Evolutionary conservation across 2,329 filamentous ascomycete species (phyloP).

Genomic region (Geosmithia flava): DNA sequence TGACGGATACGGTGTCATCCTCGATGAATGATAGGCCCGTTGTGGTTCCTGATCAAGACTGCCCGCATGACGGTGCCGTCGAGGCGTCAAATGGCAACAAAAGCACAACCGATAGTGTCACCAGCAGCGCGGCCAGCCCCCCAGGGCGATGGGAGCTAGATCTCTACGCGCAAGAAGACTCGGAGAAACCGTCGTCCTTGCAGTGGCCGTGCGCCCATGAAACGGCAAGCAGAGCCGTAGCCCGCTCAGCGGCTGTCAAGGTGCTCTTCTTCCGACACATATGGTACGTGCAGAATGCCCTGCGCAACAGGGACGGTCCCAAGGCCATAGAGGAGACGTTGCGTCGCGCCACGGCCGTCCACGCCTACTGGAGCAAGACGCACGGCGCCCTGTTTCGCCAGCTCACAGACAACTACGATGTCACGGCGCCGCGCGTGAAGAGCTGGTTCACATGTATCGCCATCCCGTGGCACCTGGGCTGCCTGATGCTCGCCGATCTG

Average conservation of each 20-base stretch:
- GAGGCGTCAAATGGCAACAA: background rate
- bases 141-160: conserved; percentile 15
- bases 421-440: conserved; percentile 38
- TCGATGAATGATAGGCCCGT: conserved; percentile 31
- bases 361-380: conserved; percentile 39
- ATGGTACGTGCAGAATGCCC: conserved; percentile 38
- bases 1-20: conserved; percentile 45
- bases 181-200: conserved; percentile 11
- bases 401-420: conserved; percentile 33
- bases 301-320: conserved; percentile 23
- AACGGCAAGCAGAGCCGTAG: conserved; percentile 33
- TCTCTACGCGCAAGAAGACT: conserved; percentile 18
- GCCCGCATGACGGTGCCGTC: conserved; percentile 18
- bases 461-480: conserved; percentile 45
- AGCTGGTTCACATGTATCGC: conserved; percentile 47
- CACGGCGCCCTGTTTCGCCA: conserved; percentile 40
- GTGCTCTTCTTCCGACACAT: conserved; percentile 45
- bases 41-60: conserved; percentile 25
- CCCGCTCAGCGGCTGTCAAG: conserved; percentile 43
- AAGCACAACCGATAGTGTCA: background rate
- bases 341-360: conserved; percentile 31
- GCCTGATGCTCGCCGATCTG: conserved; percentile 40
- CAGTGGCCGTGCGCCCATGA: conserved; percentile 43
- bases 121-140: conserved; percentile 1
- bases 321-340: conserved; percentile 34